phyloP scores from a whole-genome alignment of 768 basidiomycete genomes.

The Clitopilus passeckerianus region DNA sequence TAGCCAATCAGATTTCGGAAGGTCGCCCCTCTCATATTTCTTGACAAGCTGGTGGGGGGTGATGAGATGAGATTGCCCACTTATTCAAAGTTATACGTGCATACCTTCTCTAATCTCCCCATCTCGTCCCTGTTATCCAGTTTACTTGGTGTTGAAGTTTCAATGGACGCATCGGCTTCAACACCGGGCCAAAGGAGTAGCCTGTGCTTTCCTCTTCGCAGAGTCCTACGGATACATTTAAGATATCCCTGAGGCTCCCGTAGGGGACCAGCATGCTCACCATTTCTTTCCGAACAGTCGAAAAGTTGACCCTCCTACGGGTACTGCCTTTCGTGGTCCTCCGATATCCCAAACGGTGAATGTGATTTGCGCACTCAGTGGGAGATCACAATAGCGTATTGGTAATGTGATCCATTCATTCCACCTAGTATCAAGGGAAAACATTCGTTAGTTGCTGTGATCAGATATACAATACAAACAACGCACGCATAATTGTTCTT shows the following conservation, averaged over 20 bases:
- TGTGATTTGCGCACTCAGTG: slow-evolving; percentile 80
- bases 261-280: slow-evolving; percentile 32
- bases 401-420: slow-evolving; percentile 94
- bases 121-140: slow-evolving; percentile 80
- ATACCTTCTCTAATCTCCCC: slow-evolving; percentile 89
- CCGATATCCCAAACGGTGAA: slow-evolving; percentile 97
- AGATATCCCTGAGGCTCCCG: background rate
- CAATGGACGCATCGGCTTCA: slow-evolving; percentile 82
- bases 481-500: slow-evolving; percentile 73
- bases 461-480: background rate
- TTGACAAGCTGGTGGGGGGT: slow-evolving; percentile 67
- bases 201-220: slow-evolving; percentile 89
- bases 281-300: slow-evolving; percentile 91
- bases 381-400: slow-evolving; percentile 91
- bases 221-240: slow-evolving; percentile 49
- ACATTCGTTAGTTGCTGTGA: background rate
- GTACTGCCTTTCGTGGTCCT: slow-evolving; percentile 70
- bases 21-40: slow-evolving; percentile 92
- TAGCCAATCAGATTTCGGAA: slow-evolving; percentile 93
- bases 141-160: slow-evolving; percentile 87
- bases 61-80: slow-evolving; percentile 1
- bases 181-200: slow-evolving; percentile 77
- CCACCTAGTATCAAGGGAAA: slow-evolving; percentile 52
- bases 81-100: slow-evolving; percentile 6
- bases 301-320: slow-evolving; percentile 91